Base-by-base conservation (phyloP, 345 rosid species). In the Jatropha curcas region DNA sequence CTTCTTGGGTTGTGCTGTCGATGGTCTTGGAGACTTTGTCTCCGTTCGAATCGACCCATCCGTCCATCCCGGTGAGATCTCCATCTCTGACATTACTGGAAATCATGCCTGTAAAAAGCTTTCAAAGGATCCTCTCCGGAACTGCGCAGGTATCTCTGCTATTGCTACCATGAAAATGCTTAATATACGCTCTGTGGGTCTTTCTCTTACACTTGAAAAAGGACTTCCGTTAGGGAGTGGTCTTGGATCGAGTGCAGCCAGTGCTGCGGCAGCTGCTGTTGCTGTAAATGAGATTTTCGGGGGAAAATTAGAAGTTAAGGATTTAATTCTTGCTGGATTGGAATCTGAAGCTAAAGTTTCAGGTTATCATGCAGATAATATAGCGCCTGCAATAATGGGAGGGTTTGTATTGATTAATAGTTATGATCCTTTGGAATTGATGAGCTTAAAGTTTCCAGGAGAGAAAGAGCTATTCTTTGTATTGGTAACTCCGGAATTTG, bases 111-210 rank as follows among this genome's bases (percentile, higher is more conserved):
- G 41, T 12, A 34, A 39, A 19, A 92, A 89, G 68, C 96, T 94
- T 71, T 90, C 90, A 73, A 80, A 85, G 3, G 78, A 90, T 60
- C 97, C 97, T 2, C 88, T 88, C 63, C 79, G 83, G 35, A 94
- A 94, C 83, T 94, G 98, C 75, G 98, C 97, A 22, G 98, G 97
- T 4, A 94, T 92, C 81, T 91, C 96, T 2, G 97, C 96, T 63
- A 86, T 92, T 45, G 90, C 94, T 19, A 80, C 87, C 55, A 92
- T 92, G 98, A 90, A 88, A 75, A 84, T 87, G 88, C 82, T 90
- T 31, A 85, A 84, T 37, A 71, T 90, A 28, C 81, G 90, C 43
- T 92, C 92, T 34, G 89, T 92, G n/a, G 94, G 96, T 28, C 82
- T 90, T 33, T 90, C 98, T 1, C 84, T 94, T 5, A 79, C 81